Percentiles rank a stretch among this genome's conserved stretches.
phyloP scores from a whole-genome alignment of 306 rosid genomes.

The Arachis hypogaea region DNA sequence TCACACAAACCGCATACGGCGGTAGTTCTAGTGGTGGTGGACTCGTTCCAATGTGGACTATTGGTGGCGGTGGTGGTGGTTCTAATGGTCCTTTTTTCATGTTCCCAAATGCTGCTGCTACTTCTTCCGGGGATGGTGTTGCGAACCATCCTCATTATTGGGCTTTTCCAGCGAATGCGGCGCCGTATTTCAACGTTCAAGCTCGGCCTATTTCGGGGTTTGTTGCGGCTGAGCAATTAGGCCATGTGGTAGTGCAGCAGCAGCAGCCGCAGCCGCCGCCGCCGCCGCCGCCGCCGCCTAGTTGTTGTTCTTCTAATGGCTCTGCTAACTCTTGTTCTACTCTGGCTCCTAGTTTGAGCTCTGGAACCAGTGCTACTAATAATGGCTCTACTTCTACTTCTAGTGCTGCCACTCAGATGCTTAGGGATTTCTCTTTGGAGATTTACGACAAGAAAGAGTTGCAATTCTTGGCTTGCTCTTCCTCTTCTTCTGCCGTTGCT shows the following conservation, averaged over 20 bases:
- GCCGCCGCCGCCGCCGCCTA: constrained; percentile 11
- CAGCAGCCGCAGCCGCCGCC: neutral
- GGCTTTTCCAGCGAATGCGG: constrained; percentile 63
- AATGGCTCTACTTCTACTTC: constrained; percentile 26
- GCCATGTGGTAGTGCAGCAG: constrained; percentile 17
- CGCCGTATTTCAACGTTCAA: constrained; percentile 56
- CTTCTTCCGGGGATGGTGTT: neutral
- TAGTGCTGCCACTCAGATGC: constrained; percentile 50
- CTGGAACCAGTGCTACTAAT: constrained; percentile 30
- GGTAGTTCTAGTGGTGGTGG: constrained; percentile 33
- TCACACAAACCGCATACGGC: constrained; percentile 44
- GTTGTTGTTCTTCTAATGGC: constrained; percentile 37
- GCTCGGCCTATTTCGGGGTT: constrained; percentile 68
- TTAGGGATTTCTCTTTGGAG: constrained; percentile 74
- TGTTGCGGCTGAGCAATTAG: constrained; percentile 55
- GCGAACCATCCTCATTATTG: constrained; percentile 63
- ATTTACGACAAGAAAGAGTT: constrained; percentile 77
- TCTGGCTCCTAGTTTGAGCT: constrained; percentile 49
- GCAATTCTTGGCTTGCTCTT: constrained; percentile 60
- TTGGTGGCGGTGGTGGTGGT: constrained; percentile 24
- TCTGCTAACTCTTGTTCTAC: constrained; percentile 47
- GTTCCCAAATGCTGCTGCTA: constrained; percentile 51
- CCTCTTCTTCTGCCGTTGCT: neutral
- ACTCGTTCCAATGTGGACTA: constrained; percentile 64
- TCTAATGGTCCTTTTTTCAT: constrained; percentile 57